Conservation (phyloP, 139 green algal species). For the Closterium sp. region DNA sequence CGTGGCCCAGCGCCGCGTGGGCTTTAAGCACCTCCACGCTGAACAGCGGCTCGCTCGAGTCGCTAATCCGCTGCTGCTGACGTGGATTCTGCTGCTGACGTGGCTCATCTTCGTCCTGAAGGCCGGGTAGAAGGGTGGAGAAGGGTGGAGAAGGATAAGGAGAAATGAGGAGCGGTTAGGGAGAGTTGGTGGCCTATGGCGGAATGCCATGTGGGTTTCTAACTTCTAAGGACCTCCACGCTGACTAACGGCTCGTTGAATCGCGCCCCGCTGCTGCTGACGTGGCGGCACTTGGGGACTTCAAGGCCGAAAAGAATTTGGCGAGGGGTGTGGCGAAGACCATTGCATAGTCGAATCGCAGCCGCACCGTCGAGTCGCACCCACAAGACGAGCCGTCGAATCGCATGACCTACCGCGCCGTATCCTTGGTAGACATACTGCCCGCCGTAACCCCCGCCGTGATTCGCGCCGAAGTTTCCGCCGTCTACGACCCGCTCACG, state of each 20-base stretch:
- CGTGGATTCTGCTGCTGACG: not conserved
- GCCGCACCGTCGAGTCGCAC: no score
- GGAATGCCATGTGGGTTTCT: no score
- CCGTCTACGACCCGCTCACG: not conserved
- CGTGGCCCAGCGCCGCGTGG: constrained; percentile 32
- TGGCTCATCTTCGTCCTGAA: not conserved
- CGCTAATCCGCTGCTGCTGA: not conserved
- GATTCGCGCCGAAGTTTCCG: not conserved
- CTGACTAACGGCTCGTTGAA: no score
- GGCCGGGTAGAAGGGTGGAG: not conserved
- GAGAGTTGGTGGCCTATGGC: not conserved
- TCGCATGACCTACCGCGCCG: not conserved
- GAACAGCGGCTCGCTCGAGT: constrained; percentile 25
- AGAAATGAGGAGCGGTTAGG: not conserved
- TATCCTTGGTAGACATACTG: not conserved
- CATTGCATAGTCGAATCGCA: no score
- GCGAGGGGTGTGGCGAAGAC: not conserved
- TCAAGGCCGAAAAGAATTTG: not conserved
- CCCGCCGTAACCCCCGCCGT: not conserved
- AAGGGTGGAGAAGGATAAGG: not conserved
- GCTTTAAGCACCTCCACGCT: constrained; percentile 34
- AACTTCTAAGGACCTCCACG: no score
- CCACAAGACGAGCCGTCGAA: no score
- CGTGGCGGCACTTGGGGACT: not conserved
- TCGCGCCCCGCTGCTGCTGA: no score